phyloP scores from a whole-genome alignment of 2,329 filamentous ascomycete species.

The Xylaria sp. region DNA sequence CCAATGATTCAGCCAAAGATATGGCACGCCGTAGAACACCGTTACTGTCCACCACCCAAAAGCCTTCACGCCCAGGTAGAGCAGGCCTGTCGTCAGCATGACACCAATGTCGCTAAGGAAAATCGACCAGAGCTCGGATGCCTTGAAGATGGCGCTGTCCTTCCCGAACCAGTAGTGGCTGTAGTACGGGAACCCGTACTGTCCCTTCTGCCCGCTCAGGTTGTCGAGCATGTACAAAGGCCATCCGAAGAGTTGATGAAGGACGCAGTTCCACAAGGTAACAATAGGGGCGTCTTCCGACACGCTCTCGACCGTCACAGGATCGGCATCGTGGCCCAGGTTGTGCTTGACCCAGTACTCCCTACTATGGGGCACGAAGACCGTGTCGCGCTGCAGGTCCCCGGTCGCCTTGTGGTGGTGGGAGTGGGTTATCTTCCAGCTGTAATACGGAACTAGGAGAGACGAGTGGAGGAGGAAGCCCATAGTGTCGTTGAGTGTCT shows the following conservation, averaged over 20 bases:
- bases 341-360: neutral
- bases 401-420: neutral
- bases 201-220: neutral
- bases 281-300: neutral
- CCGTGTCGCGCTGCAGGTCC: slow-evolving; percentile 28
- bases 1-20: slow-evolving; percentile 2
- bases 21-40: neutral
- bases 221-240: neutral
- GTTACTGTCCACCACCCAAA: neutral
- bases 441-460: neutral
- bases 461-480: slow-evolving; percentile 1
- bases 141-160: neutral
- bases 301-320: neutral
- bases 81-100: neutral
- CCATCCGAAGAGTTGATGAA: neutral
- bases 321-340: neutral
- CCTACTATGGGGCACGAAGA: neutral
- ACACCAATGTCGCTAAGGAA: neutral
- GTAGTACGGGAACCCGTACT: neutral
- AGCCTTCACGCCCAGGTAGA: neutral
- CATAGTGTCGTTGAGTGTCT: neutral
- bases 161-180: neutral
- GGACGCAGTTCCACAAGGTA: neutral
- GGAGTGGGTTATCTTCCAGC: neutral
- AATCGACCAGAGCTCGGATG: neutral